These are phyloP conservation scores for Chenopodium formosanum DNA, from an alignment of 148 eudicot genomes.

Conservation along the genomic window DNA sequence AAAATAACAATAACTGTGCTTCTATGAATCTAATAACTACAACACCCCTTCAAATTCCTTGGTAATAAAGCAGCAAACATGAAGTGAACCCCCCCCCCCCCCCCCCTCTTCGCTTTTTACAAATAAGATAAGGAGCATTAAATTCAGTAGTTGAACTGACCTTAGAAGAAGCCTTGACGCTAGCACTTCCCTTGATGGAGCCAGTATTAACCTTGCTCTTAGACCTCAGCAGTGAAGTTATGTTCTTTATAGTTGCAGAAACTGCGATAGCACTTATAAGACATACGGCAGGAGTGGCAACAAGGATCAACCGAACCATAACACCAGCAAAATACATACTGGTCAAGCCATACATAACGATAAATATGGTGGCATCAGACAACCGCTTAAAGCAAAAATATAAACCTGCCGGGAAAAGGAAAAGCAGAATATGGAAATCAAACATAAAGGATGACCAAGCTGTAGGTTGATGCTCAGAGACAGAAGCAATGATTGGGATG, in stretches of 20 bases:
- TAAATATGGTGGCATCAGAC: conserved; percentile 94
- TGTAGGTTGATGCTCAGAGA: conserved; percentile 98
- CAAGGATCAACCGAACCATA: conserved; percentile 97
- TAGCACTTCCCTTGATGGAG: conserved; percentile 60
- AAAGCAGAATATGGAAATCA: conserved; percentile 87
- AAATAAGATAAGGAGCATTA: neutral
- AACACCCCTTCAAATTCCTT: neutral
- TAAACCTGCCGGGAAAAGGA: conserved; percentile 94
- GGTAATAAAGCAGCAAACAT: conserved; percentile 11
- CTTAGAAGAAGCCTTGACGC: conserved; percentile 84
- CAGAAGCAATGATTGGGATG: conserved; percentile 96
- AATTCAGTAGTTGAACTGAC: conserved; percentile 33
- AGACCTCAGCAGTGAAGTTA: conserved; percentile 66
- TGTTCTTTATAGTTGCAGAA: conserved; percentile 88
- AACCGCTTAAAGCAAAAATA: conserved; percentile 96
- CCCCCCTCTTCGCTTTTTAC: too few species aligned
- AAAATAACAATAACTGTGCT: neutral
- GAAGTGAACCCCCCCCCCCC: neutral
- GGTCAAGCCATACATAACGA: conserved; percentile 96
- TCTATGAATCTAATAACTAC: neutral
- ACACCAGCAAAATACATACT: conserved; percentile 99
- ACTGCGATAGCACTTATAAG: conserved; percentile 97
- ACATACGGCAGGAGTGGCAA: conserved; percentile 97
- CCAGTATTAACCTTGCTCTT: conserved; percentile 57
- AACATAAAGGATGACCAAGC: conserved; percentile 99